A percentile compares a stretch with the other conserved stretches of the same genome.
Conservation (phyloP, 2,329 filamentous ascomycete genomes). For the Colletotrichum orchidophilum region DNA sequence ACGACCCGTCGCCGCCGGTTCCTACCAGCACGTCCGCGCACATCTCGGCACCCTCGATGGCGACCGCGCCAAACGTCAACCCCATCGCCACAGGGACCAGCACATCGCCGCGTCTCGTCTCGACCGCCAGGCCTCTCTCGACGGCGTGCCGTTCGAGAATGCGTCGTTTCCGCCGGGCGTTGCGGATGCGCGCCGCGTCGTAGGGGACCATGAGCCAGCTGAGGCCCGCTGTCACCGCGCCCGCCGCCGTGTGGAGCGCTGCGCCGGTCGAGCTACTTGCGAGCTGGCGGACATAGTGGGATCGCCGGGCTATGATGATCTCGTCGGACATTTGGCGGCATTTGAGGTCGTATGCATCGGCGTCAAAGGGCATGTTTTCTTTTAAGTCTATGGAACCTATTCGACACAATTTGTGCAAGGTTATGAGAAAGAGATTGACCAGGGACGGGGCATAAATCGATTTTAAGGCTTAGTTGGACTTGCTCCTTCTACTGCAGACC, state of each 20-base stretch:
- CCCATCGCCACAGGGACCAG: slow-evolving; percentile 4
- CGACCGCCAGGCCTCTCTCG: neutral
- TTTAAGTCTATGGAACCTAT: neutral
- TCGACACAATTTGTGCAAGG: neutral
- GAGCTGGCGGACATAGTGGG: slow-evolving; percentile 53
- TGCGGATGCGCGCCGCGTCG: slow-evolving; percentile 49
- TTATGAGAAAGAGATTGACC: neutral
- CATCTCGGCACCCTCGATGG: neutral
- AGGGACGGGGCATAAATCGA: neutral
- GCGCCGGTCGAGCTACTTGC: slow-evolving; percentile 47
- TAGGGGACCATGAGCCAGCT: slow-evolving; percentile 4
- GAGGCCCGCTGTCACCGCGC: slow-evolving; percentile 44
- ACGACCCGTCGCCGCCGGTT: neutral
- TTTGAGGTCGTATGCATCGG: slow-evolving; percentile 49
- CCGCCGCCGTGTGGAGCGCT: slow-evolving; percentile 47
- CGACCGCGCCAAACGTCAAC: slow-evolving; percentile 1
- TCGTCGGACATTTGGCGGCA: slow-evolving; percentile 47
- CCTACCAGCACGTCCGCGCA: neutral
- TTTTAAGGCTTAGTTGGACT: neutral
- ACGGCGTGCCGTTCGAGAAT: slow-evolving; percentile 48
- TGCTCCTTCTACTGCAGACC: neutral
- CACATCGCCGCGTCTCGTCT: slow-evolving; percentile 1
- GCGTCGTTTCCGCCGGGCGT: slow-evolving; percentile 52
- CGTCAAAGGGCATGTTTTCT: slow-evolving; percentile 49
- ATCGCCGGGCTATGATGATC: slow-evolving; percentile 45